Evolutionary conservation across 1,284 basidiomycete species (phyloP), one percentile per base, ranked within the genome.

Genomic region (Cutaneotrichosporon sp.): DNA sequence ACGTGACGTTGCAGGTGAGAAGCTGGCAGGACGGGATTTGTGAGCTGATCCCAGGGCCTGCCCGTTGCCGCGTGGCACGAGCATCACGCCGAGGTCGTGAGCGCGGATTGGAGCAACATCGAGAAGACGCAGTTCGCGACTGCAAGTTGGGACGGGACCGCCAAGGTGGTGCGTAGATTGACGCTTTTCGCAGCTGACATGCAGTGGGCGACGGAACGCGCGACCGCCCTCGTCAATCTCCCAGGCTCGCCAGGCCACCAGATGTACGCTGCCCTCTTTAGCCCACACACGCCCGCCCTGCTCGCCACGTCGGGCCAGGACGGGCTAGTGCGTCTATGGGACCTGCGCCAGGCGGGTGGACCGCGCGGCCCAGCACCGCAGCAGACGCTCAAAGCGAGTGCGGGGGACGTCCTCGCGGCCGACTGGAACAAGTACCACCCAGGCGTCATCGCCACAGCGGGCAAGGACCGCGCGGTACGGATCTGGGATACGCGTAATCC

Each of bases 41-140:
- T n/a, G n/a, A n/a, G 25, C 29, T 41, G 42, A 51, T 17, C 26
- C n/a, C 49, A 74, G 65, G 65, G 62, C 6, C 61, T 65, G 1
- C 94, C 94, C 0, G 87, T 97, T 53, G 83, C 85, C 52, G 84
- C 84, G 46, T 98, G 93, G 93, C 85, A 89, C 61, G 94, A 97
- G 74, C 94, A 98, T 71, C 82, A 84, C 6, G 82, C 86, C 39
- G 94, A 98, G 69, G 89, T 92, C 6, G 93, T 90, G 76, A 87
- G 87, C n/a, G 82, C 97, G 11, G 90, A 98, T 72, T 98, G 94
- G 94, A 93, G 88, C 60, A 97, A 97, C 72, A 75, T 96, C 54
- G 84, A 88, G 63, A 98, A 98, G 72, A 86, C 90, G 56, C 80
- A 83, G 1, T 97, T 98, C 72, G 82, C 83, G 5, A 92, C 90